Evolutionary conservation across 768 basidiomycete species (phyloP).

Genomic region (Lyophyllum decastes): DNA sequence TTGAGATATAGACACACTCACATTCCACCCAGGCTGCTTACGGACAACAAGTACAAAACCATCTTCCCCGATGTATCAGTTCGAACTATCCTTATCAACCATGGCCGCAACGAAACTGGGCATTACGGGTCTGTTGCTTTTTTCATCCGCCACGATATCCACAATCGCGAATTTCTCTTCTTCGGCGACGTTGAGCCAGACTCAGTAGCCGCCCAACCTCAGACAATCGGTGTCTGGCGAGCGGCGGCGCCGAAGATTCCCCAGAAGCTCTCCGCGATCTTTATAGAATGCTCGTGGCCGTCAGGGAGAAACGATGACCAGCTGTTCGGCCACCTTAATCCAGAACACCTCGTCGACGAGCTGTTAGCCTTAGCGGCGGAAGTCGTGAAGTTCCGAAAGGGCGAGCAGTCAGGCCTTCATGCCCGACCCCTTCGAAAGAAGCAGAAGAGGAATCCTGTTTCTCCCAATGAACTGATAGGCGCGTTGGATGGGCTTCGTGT

Average conservation of each 20-base stretch:
- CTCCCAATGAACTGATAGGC: conserved; percentile 47
- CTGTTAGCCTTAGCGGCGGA: conserved; percentile 68
- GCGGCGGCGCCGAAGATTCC: conserved; percentile 79
- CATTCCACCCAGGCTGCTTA: conserved; percentile 40
- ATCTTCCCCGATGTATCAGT: conserved; percentile 62
- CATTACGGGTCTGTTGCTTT: conserved; percentile 81
- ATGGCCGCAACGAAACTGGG: conserved; percentile 60
- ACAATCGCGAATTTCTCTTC: conserved; percentile 77
- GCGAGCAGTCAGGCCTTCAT: conserved; percentile 23
- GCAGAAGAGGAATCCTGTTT: conserved; percentile 38
- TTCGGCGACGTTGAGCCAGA: conserved; percentile 96
- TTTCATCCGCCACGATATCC: conserved; percentile 73
- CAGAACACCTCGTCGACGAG: conserved; percentile 78
- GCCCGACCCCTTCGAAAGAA: conserved; percentile 37
- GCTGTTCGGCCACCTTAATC: conserved; percentile 87
- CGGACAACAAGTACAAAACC: conserved; percentile 52
- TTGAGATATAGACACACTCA: conserved; percentile 7
- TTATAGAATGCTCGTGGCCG: conserved; percentile 94
- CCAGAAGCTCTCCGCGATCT: conserved; percentile 69
- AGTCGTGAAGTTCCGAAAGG: conserved; percentile 49
- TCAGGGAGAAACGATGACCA: conserved; percentile 64
- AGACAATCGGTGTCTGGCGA: conserved; percentile 76
- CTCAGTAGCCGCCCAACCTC: conserved; percentile 57
- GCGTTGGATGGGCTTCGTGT: conserved; percentile 62
- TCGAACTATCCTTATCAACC: conserved; percentile 67